These are phyloP conservation scores for Lactifluus pinguis DNA, from an alignment of 768 basidiomycete genomes.

Conservation along the genomic window DNA sequence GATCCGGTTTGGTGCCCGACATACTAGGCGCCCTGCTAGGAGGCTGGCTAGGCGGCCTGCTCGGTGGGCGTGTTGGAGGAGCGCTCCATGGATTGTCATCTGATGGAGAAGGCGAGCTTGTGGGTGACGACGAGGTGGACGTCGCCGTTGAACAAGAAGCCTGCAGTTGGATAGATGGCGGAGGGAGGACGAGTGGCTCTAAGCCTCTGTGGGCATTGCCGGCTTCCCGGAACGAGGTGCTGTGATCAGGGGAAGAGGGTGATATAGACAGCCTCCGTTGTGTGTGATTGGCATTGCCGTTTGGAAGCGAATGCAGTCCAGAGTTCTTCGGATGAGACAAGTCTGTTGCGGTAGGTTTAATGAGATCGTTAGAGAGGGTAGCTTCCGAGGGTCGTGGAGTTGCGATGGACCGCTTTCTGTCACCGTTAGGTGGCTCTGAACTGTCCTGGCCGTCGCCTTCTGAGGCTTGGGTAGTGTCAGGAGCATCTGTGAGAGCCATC, in stretches of 20 bases:
- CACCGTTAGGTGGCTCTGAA: constrained; percentile 45
- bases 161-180: constrained; percentile 20
- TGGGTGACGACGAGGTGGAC: constrained; percentile 31
- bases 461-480: constrained; percentile 39
- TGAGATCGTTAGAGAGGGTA: neutral
- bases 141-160: constrained; percentile 31
- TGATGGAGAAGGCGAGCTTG: constrained; percentile 42
- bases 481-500: constrained; percentile 37
- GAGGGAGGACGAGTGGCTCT: constrained; percentile 26
- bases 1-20: constrained; percentile 18
- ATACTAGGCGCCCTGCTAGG: constrained; percentile 34
- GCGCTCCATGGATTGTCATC: constrained; percentile 54
- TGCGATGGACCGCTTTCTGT: constrained; percentile 19
- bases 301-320: neutral
- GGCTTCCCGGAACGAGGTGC: constrained; percentile 41
- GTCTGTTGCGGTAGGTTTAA: constrained; percentile 1
- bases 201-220: constrained; percentile 39
- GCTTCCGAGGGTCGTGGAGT: constrained; percentile 1
- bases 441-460: constrained; percentile 51
- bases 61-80: constrained; percentile 54
- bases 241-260: constrained; percentile 43
- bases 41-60: constrained; percentile 41
- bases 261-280: constrained; percentile 30
- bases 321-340: constrained; percentile 1
- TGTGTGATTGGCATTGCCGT: constrained; percentile 17